phyloP scores from a whole-genome alignment of 805 yeast genomes.

The Wickerhamiella nectarea region DNA sequence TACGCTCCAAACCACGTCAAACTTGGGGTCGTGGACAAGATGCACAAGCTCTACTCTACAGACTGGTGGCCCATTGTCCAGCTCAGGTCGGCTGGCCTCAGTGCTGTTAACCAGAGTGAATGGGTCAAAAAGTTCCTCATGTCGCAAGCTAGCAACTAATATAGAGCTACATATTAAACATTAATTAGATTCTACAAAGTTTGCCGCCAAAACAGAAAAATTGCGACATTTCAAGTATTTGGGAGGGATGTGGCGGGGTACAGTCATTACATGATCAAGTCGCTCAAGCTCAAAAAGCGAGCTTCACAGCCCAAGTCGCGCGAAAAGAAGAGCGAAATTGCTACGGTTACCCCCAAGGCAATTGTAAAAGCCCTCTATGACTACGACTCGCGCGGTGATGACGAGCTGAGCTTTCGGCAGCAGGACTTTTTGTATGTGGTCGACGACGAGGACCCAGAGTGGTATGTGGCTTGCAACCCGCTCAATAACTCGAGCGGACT shows the following conservation, averaged over 20 bases:
- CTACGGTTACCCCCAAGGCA: conserved; percentile 49
- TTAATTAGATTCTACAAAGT: too few relatives aligned
- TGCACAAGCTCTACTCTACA: conserved; percentile 74
- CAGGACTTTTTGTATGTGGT: conserved; percentile 86
- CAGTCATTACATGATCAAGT: conserved; percentile 6
- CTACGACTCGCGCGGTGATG: conserved; percentile 65
- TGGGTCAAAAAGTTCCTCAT: conserved; percentile 61
- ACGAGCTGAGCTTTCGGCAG: conserved; percentile 60
- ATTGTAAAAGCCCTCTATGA: conserved; percentile 73
- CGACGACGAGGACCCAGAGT: conserved; percentile 42
- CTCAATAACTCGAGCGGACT: conserved; percentile 61
- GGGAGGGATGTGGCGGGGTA: too few relatives aligned
- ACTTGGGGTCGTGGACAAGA: conserved; percentile 79
- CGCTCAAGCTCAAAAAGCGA: conserved; percentile 10
- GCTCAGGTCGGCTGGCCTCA: conserved; percentile 63
- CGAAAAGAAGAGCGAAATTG: conserved; percentile 20
- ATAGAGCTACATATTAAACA: too few relatives aligned
- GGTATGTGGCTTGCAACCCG: conserved; percentile 87
- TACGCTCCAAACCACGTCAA: conserved; percentile 68
- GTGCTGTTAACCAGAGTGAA: conserved; percentile 46
- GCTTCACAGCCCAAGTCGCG: conserved; percentile 10
- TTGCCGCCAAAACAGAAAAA: too few relatives aligned
- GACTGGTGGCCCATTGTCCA: conserved; percentile 62
- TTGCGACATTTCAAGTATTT: too few relatives aligned
- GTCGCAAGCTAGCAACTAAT: conserved; percentile 32